These are phyloP conservation scores for Pythium plurisporium DNA, from an alignment of 352 stramenopile genomes.

Conservation along the genomic window DNA sequence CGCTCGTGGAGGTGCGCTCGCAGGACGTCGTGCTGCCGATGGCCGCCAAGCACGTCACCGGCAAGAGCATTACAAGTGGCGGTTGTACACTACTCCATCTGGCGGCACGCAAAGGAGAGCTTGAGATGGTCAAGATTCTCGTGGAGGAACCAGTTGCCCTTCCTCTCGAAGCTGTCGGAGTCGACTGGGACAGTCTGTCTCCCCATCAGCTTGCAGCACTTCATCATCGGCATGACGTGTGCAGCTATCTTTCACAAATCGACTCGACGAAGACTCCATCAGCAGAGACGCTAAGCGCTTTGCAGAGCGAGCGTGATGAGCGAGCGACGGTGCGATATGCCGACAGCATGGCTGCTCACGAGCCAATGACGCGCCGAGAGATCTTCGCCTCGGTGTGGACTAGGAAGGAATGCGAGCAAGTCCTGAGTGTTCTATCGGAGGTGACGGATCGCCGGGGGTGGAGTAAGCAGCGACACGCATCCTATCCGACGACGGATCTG, in stretches of 20 bases:
- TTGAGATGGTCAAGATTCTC: conserved; percentile 44
- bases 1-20: conserved; percentile 20
- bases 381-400: conserved; percentile 54
- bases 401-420: conserved; percentile 35
- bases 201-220: conserved; percentile 44
- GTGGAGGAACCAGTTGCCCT: conserved; percentile 34
- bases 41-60: conserved; percentile 52
- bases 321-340: conserved; percentile 45
- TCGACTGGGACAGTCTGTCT: conserved; percentile 66
- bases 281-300: not conserved
- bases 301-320: conserved; percentile 36
- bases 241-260: conserved; percentile 21
- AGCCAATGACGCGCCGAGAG: conserved; percentile 35
- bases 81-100: conserved; percentile 68
- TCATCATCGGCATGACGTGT: conserved; percentile 34
- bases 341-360: conserved; percentile 39
- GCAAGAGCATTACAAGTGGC: conserved; percentile 67
- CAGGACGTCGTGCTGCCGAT: conserved; percentile 69
- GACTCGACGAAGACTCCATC: not conserved
- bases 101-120: conserved; percentile 53
- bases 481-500: conserved; percentile 84
- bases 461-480: conserved; percentile 71
- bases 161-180: conserved; percentile 6
- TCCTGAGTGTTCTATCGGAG: conserved; percentile 39
- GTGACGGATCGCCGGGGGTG: conserved; percentile 46